Percentiles rank a stretch among this genome's conserved stretches.
These are phyloP conservation scores for Eucalyptus fibrosa DNA, from an alignment of 345 rosid species.

Conservation along the genomic window DNA sequence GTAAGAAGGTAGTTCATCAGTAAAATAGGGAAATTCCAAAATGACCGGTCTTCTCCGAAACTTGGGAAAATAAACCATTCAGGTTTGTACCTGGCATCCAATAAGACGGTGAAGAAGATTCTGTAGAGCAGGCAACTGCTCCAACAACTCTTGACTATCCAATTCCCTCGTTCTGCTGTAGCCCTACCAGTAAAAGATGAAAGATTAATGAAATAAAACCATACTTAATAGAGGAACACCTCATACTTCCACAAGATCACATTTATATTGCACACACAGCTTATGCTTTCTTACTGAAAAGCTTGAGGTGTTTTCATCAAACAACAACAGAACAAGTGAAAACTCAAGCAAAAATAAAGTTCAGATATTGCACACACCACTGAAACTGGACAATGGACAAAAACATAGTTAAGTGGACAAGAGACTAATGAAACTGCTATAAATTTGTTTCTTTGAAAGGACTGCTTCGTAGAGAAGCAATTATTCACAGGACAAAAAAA, in stretches of 20 bases:
- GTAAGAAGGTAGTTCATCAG: not conserved
- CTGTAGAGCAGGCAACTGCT: slow-evolving; percentile 88
- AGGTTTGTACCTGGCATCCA: slow-evolving; percentile 70
- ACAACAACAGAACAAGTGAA: not conserved
- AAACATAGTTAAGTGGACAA: not conserved
- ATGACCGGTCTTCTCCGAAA: not conserved
- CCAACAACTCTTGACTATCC: slow-evolving; percentile 73
- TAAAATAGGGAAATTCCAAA: not conserved
- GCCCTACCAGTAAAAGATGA: slow-evolving; percentile 38
- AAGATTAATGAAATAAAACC: not conserved
- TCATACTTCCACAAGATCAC: not conserved
- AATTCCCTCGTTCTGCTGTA: slow-evolving; percentile 87
- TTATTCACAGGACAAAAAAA: not conserved
- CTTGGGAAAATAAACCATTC: not conserved
- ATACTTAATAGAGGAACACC: not conserved
- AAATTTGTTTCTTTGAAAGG: not conserved
- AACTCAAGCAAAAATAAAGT: not conserved
- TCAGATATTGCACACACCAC: not conserved
- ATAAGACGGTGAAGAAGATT: slow-evolving; percentile 82
- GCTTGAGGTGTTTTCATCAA: not conserved
- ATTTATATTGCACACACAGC: not conserved
- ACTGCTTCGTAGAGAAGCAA: not conserved
- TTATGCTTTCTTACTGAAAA: not conserved
- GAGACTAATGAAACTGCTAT: not conserved
- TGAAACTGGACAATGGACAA: not conserved